Evolutionary conservation across 2,329 filamentous ascomycete genomes (phyloP).

Genomic region (Colletotrichum sp.): DNA sequence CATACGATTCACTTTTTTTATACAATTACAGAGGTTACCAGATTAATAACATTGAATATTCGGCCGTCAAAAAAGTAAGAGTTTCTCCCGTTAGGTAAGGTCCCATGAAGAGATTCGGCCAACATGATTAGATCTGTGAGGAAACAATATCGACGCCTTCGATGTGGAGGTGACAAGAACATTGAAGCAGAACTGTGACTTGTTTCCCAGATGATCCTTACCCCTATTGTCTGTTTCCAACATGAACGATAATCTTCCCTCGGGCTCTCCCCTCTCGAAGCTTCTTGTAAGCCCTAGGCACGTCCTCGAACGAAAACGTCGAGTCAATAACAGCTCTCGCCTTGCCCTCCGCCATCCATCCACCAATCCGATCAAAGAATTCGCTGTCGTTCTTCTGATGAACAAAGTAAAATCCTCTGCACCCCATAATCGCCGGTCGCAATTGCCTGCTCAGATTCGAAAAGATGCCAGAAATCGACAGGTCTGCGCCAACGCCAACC

Average conservation of each 20-base stretch:
- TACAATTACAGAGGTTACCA: neutral
- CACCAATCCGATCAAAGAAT: conserved; percentile 17
- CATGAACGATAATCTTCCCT: conserved; percentile 31
- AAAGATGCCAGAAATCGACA: neutral
- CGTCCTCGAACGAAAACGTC: conserved; percentile 25
- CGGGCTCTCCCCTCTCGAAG: conserved; percentile 21
- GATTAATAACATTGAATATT: neutral
- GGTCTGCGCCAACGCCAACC: conserved; percentile 50
- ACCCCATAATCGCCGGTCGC: neutral
- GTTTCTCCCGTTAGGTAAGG: fast-evolving
- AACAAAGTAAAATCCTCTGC: conserved; percentile 8
- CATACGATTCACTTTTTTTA: neutral
- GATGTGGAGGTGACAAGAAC: too few relatives aligned
- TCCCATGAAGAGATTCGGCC: fast-evolving
- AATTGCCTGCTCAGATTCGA: neutral
- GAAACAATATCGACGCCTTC: too few relatives aligned
- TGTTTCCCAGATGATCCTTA: too few relatives aligned
- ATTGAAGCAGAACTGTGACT: too few relatives aligned
- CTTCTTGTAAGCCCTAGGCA: conserved; percentile 26
- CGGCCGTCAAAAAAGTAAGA: neutral
- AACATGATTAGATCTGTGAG: neutral
- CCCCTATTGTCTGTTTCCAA: neutral
- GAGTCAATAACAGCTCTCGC: conserved; percentile 26
- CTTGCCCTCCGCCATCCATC: conserved; percentile 31
- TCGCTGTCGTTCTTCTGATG: conserved; percentile 8